phyloP scores from a whole-genome alignment of 1,284 basidiomycete species.

The Cutaneotrichosporon cyanovorans region DNA sequence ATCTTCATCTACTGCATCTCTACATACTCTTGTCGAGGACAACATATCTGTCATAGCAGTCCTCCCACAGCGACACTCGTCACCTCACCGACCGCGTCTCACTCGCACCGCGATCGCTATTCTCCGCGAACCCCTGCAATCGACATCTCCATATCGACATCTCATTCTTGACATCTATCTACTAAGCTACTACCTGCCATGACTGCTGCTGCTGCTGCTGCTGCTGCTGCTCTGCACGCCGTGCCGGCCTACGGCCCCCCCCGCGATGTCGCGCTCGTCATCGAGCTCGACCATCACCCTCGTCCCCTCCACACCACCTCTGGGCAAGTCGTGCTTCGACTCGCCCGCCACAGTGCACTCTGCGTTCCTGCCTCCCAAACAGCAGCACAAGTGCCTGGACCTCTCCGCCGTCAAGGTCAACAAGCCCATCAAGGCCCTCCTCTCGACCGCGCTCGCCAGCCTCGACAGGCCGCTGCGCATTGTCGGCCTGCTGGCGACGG shows the following conservation, averaged over 20 bases:
- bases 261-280: constrained; percentile 14
- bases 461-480: constrained; percentile 19
- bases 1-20: too few species aligned
- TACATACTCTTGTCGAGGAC: too few species aligned
- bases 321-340: background rate
- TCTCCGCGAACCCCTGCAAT: too few species aligned
- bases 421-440: constrained; percentile 11
- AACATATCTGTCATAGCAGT: too few species aligned
- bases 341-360: background rate
- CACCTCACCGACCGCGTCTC: too few species aligned
- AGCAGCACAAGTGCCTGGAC: constrained; percentile 1
- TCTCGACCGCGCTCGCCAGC: constrained; percentile 2
- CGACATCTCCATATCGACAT: too few species aligned
- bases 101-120: too few species aligned
- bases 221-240: too few species aligned
- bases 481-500: constrained; percentile 26
- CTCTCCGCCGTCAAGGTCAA: constrained; percentile 5
- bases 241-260: background rate
- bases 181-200: too few species aligned
- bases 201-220: too few species aligned
- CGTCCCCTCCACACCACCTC: constrained; percentile 10
- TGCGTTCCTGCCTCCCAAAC: background rate
- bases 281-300: constrained; percentile 12
- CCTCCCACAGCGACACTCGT: too few species aligned
- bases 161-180: too few species aligned